Base-by-base conservation (phyloP, 805 yeast species). In the Cyberlindnera bimundalis region DNA sequence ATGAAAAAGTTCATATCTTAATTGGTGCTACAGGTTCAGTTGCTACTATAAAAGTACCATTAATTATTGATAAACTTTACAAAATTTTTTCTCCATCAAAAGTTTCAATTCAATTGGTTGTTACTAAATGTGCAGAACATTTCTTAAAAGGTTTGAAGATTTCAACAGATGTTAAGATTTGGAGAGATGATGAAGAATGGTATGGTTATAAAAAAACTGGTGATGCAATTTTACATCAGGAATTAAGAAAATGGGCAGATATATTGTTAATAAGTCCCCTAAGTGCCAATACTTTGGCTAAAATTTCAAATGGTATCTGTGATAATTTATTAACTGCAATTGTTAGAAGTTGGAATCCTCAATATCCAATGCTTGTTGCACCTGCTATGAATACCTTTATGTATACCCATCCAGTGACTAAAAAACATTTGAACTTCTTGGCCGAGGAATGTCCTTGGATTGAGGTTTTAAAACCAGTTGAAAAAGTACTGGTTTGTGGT, bases 21-120 rank as follows among this genome's bases (percentile, higher is more conserved):
- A 70, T 93, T 31, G 99, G 95, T 15, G 95, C 95, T 15, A 87
- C 98, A 1, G 99, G 99, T 1, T 85, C 96, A 2, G 97, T 93
- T 4, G 99, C 99, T 5, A 87, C 98, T 3, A 88, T 93, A 48
- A 93, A 93, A 61, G 81, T 93, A 17, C 96, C 96, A 0, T 62
- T 84, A 50, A 88, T 93, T 29, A 87, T 93, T 49, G 95, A 84
- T 57, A 87, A 88, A 60, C 71, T 93, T 36, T 83, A 81, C 59
- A 86, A 87, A 60, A 71, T 83, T 6, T 91, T 85, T 62, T 86
- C 89, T 5, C 78, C 67, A 7, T 77, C 78, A 35, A 79, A 78
- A 44, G 81, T 89, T 4, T 79, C 89, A 4, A 85, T 90, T 46
- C 96, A 90, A 62, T 67, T 90, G 37, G 87, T 90, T 18, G 84